Conservation (phyloP, 1,139 yeast genomes). For the Suhomyces wounanorum region DNA sequence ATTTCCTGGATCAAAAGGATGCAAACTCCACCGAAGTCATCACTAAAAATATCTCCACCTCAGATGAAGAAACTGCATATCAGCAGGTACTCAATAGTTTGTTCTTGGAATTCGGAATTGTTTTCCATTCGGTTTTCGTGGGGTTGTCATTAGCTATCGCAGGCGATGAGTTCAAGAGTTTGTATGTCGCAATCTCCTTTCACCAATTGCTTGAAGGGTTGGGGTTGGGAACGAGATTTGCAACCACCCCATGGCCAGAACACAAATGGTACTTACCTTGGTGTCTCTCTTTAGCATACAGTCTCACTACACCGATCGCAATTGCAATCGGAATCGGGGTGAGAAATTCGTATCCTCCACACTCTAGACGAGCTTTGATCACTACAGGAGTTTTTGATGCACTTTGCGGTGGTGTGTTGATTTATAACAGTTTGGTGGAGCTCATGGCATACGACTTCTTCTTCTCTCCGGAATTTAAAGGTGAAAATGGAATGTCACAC, state of each 20-base stretch:
- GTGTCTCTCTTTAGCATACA: constrained; percentile 34
- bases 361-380: constrained; percentile 35
- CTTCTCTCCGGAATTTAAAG: constrained; percentile 30
- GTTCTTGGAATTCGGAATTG: constrained; percentile 41
- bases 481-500: constrained; percentile 19
- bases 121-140: constrained; percentile 43
- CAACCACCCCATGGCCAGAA: constrained; percentile 40
- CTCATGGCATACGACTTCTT: constrained; percentile 44
- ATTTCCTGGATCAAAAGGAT: not conserved
- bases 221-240: constrained; percentile 43
- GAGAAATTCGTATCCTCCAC: constrained; percentile 35
- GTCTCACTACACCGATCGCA: constrained; percentile 39
- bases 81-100: constrained; percentile 28
- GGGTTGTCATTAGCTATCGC: constrained; percentile 45
- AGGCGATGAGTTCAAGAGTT: constrained; percentile 37
- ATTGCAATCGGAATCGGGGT: constrained; percentile 42
- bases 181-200: constrained; percentile 41
- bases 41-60: not conserved
- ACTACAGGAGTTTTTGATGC: constrained; percentile 41
- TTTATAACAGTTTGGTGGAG: constrained; percentile 43
- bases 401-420: constrained; percentile 42
- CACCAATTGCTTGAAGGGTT: constrained; percentile 47
- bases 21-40: not conserved
- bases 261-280: constrained; percentile 34
- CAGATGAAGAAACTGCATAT: constrained; percentile 12